Evolutionary conservation across 495 filamentous ascomycete genomes (phyloP), one percentile per base, ranked within the genome.

Genomic region (Podospora pseudoanserina): DNA sequence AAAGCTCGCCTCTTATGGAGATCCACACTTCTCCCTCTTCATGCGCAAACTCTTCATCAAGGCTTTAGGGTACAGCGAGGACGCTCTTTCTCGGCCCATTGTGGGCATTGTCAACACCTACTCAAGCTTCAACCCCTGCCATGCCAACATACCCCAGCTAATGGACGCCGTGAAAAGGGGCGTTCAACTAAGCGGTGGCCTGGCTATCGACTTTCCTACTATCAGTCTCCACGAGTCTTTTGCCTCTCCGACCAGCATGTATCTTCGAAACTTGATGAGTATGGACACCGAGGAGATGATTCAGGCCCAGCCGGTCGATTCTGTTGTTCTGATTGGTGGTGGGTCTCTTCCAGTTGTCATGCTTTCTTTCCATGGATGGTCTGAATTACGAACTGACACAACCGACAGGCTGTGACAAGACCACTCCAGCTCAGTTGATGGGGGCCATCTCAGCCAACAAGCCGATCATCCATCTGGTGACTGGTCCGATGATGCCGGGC

Each of bases 251-350:
- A 89, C 88, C 9, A 91, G 88, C 76, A 91, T 91, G 88, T 90
- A 86, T 65, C 68, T 90, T 65, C 73, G 88, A 57, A 91, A 90
- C 72, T 64, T 90, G 57, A 90, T 91, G 88, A 87, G 86, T 70
- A 89, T 91, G 87, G 88, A 91, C 72, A 90, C 88, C 0, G 88
- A 91, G 73, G 88, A 90, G 77, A 90, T 91, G 88, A 85, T 91
- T 23, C 71, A 74, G 28, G 87, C 88, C 16, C 87, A 90, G 74
- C 88, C 88, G 0, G 78, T 89, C 9, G 88, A 90, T 75, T 86
- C 85, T 0, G 86, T 85, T 57, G 82, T 91, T 28, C 80, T 90
- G 73, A 85, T 91, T 67, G 88, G 88, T 53, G 88, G 87, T 88
- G 65, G 56, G 78, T 76, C 16, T 76, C 16, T 6, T 11, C 23